Base-by-base conservation (phyloP, 176 grass and related monocot species). In the Oryza punctata region DNA sequence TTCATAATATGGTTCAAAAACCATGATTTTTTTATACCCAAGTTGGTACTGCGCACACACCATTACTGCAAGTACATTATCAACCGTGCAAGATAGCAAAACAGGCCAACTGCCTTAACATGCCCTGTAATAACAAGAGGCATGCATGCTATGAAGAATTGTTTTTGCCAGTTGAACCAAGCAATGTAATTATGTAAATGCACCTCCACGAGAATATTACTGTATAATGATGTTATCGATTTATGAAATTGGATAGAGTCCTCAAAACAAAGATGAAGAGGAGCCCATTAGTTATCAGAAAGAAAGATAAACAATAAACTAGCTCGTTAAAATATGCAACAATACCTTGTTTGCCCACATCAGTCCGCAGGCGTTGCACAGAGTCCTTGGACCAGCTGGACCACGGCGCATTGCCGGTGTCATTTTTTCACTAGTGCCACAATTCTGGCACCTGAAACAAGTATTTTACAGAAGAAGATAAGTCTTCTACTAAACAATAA, bases 341-440 rank as follows among this genome's bases (percentile, higher is more conserved):
- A 41, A 52, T 78, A 94, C 94, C 90, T 97, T 97, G 87, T 97
- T 97, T 43, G 94, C 92, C 92, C 94, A 97, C 91, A 92, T 94
- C 75, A 97, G 88, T 81, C 94, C 94, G 89, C 92, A 97, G 69
- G 94, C 94, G 75, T 97, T 97, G 87, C 92, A 97, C 73, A 97
- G 63, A 16, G 94, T 94, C 87, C 94, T 97, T 75, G 94, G 94
- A 71, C 94, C 94, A 79, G 83, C 90, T 77, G 94, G 94, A 83
- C 94, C 94, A 85, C 94, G 94, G 70, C 92, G 94, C 94, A 97
- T 94, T 65, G 94, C 87, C 41, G 92, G 94, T 67, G 94, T 97
- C 87, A 82, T 86, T 41, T 92, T 91, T 81, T 91, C 92, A 90
- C 89, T 92, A 85, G 93, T 90, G 7, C 92, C 94, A 33, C 94